Base-by-base conservation (phyloP, 164 flowering plant genomes). In the Saururus chinensis region DNA sequence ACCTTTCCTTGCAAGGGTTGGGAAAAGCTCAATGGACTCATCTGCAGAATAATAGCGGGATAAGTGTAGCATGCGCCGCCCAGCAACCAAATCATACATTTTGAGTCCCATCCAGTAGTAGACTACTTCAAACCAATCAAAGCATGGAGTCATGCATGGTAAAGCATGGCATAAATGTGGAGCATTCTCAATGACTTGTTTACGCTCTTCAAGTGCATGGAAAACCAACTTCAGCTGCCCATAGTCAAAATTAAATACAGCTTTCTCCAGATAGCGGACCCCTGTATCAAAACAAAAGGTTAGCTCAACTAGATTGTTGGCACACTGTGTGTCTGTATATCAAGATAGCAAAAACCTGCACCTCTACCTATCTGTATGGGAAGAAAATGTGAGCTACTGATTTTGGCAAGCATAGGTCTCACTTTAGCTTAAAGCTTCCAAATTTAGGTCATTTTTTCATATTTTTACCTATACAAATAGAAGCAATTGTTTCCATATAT, bases 101-200 rank as follows among this genome's bases (percentile, higher is more conserved):
- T 95, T 91, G 84, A 95, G 80, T 56, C 99, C 99, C 74, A 67
- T 40, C 99, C 99, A 95, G 75, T 74, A 91, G 78, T 95, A 95
- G 16, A 91, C 72, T 20, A 73, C 89, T 45, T 95, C 99, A 75
- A 91, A 95, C 99, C 96, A 88, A 76, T 73, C 68, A 75, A 95
- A 95, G 78, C 99, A 95, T 26, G 99, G 99, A 20, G 99, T 91
- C 97, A 95, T 91, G 77, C 97, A 95, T n/a, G 97, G 97, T 74
- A 95, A 76, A 70, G 95, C 88, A 75, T 89, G 86, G 68, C 97
- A 88, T 40, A 95, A 78, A 72, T 95, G 97, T 40, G 95, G 99
- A 66, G 99, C 99, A 79, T 91, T 88, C 51, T 88, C 83, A 56
- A 95, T 95, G 61, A 95, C 80, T 76, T 88, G 97, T 70, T 95